Base-by-base conservation (phyloP, 1,139 yeast genomes). In the Saccharomyces hybrid region DNA sequence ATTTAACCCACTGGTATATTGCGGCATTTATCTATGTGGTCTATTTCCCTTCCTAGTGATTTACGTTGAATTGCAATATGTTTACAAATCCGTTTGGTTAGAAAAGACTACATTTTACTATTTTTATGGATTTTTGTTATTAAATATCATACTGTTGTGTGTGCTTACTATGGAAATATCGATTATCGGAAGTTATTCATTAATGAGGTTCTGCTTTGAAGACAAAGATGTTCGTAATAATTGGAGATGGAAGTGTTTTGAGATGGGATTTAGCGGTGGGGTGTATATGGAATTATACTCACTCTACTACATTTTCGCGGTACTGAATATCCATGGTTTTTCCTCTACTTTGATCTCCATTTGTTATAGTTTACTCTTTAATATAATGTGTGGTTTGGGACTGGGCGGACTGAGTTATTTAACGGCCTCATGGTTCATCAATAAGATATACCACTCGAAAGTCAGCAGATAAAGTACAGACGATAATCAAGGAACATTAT, bases 191-290 rank as follows among this genome's bases (percentile, higher is more conserved):
- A 77, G 85, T 13, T 88, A 85, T 64, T 66, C 85, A 44, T 79
- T 84, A 48, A 75, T 89, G 63, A 76, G 80, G 8, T 41, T 56
- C 23, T 51, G 54, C n/a, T 56, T 56, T 7, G 55, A 50, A 31
- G 55, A 54, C 32, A 54, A 48, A 32, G 27, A 31, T 3, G 11
- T 42, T 27, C 48, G 49, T 38, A 55, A 53, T 53, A 82, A 85
- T 64, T 89, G 96, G 96, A 88, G 88, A 67, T 89, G 96, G 96
- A 76, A 85, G 60, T 76, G 90, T 16, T 88, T 88, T 68, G 70
- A 82, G 58, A 82, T 83, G 44, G 90, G 96, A 3, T 78, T 88
- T 0, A 82, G 90, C 56, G 78, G 82, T 31, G 82, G 90, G 27
- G 77, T 85, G 77, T 88, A 85, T 72, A 77, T 89, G 58, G 81